These are phyloP conservation scores for Penicillium capsulatum DNA, from an alignment of 2,329 filamentous ascomycete genomes.

Conservation along the genomic window DNA sequence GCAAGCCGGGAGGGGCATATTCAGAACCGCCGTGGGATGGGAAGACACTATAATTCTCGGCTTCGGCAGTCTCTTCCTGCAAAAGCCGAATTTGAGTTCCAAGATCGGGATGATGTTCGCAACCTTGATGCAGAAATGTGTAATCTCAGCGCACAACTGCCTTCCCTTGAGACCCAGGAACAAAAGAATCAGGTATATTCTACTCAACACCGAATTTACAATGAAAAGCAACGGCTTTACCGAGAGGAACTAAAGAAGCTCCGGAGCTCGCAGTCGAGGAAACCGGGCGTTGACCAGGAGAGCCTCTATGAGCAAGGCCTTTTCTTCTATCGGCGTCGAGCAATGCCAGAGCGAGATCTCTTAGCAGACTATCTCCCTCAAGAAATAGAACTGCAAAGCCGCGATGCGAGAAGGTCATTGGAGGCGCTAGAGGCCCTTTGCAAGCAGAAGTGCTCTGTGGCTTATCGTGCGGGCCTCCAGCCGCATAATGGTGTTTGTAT, in stretches of 20 bases:
- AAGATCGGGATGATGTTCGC: constrained; percentile 7
- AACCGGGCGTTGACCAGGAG: not conserved
- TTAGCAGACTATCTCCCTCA: constrained; percentile 8
- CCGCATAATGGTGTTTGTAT: constrained; percentile 5
- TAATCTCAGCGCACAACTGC: constrained; percentile 5
- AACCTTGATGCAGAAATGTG: constrained; percentile 6
- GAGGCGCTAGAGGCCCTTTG: constrained; percentile 10
- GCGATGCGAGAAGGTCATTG: constrained; percentile 3
- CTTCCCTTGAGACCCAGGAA: constrained; percentile 2
- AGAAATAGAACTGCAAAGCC: constrained; percentile 7
- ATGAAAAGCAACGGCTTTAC: constrained; percentile 8
- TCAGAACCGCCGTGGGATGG: constrained; percentile 16
- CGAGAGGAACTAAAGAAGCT: constrained; percentile 6
- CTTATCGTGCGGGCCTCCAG: constrained; percentile 4
- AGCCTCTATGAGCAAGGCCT: constrained; percentile 2
- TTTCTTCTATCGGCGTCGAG: constrained; percentile 9
- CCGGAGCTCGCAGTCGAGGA: not conserved
- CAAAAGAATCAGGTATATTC: constrained; percentile 5
- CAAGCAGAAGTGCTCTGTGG: constrained; percentile 1
- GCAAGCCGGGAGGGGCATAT: constrained; percentile 12
- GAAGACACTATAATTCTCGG: constrained; percentile 10
- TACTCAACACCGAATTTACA: constrained; percentile 7
- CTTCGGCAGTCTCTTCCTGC: constrained; percentile 13
- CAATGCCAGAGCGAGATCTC: constrained; percentile 15
- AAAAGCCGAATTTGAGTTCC: constrained; percentile 17